Base-by-base conservation (phyloP, 2,329 filamentous ascomycete species). In the Xylariaceae sp. region DNA sequence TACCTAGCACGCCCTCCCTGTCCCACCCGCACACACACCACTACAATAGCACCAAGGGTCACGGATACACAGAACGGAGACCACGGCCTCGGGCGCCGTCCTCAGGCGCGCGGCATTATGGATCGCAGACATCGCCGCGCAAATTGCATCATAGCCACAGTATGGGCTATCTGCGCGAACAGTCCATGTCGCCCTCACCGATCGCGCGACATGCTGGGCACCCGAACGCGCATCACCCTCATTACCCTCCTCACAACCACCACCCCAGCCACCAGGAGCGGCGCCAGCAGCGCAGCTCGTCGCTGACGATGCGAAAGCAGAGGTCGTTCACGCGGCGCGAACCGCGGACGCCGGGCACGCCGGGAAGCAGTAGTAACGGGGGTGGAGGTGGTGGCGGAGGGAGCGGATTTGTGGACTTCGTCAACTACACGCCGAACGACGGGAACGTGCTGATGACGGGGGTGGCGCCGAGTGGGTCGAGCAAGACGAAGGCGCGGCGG, bases 401-500 rank as follows among this genome's bases (percentile, higher is more conserved):
- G 2, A 56, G 65, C 8, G 69, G 48, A 2, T 76, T 83, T n/a
- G 42, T 45, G 7, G 82, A 83, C 9, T 97, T 97, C 70, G 90
- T 96, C 64, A 97, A 97, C 74, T 96, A 89, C 75, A 97, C 92
- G 0, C 87, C 91, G 0, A 79, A 82, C 53, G 92, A 99, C 73
- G 87, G 86, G 68, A 78, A 82, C 11, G 84, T 88, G 70, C 87
- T 99, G 49, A 84, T 99, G 74, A 90, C 85, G 6, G 93, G 92
- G 4, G 94, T 99, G 10, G 94, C 94, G 51, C 93, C 93, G 0
- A 92, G 88, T 65, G 94, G 94, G 8, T 92, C 87, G 67, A 89
- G 85, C 66, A 97, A 97, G 82, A 97, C 94, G 7, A 97, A 97
- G 73, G 91, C 91, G n/a, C 78, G 92, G 57, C 79, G 94, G 54